Evolutionary conservation across 805 yeast species (phyloP), one percentile per base, ranked within the genome.

Genomic region (Hagleromyces aurorensis): DNA sequence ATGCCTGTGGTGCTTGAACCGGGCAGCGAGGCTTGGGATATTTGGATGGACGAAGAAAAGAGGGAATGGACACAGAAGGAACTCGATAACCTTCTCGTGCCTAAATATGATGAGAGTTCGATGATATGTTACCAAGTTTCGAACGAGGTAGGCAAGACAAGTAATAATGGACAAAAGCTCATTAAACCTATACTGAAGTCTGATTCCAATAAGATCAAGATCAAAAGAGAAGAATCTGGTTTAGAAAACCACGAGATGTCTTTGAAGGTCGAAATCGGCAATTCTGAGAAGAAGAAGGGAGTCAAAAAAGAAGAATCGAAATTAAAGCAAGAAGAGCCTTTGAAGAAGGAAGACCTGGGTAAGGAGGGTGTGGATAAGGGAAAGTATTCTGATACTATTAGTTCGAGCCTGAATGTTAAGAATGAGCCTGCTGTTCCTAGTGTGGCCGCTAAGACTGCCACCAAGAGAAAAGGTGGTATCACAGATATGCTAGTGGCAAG

Each of bases 1-100:
- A 83, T 84, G 74, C 96, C 96, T 0, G 62, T 80, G 2, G 66
- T 84, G 9, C 33, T 85, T 5, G 65, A 61, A 16, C 82, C 84
- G 0, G 75, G 70, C 0, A 55, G 75, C 0, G 41, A 59, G n/a
- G 70, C 66, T 22, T 75, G 87, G 70, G 50, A 65, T 4, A 44
- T 49, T 3, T 87, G 95, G 95, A 53, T 85, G 19, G 61, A 70
- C 30, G 66, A 35, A 7, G 38, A 38, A 16, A 44, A 34, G 43
- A 41, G 34, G 7, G 50, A 52, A 10, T 67, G 75, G 69, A 44
- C 52, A n/a, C 47, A 46, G 33, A 55, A 55, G 3, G 52, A 59
- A 1, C 37, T 75, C 13, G 62, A 62, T 1, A 44, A 53, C 2
- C 44, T 65, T 8, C 52, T 80, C 29, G 57, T 63, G 16, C 50